These are phyloP conservation scores for Eucalyptus cladocalyx DNA, from an alignment of 345 rosid species.

Conservation along the genomic window DNA sequence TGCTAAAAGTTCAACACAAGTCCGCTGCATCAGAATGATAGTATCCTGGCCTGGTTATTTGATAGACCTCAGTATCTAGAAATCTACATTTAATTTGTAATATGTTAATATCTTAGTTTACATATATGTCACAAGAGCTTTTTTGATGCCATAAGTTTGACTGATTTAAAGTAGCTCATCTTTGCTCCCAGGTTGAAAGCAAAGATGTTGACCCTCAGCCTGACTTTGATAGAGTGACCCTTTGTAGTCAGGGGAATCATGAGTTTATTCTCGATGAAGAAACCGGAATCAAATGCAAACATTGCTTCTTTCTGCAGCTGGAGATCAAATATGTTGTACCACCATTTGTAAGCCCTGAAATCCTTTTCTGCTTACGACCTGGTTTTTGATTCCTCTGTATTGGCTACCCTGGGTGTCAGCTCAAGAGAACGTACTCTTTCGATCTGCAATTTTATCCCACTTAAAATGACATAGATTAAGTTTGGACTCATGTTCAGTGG, in stretches of 20 bases:
- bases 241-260: neutral
- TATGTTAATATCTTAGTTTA: neutral
- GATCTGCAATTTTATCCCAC: neutral
- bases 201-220: neutral
- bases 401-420: neutral
- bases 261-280: neutral
- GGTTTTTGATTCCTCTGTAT: neutral
- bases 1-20: neutral
- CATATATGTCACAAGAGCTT: neutral
- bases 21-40: neutral
- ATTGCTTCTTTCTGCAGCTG: neutral
- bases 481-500: neutral
- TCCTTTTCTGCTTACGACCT: neutral
- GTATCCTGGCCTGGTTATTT: neutral
- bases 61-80: neutral
- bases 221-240: neutral
- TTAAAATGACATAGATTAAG: too few relatives aligned
- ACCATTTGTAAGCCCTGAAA: neutral
- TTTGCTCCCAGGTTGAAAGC: neutral
- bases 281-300: neutral
- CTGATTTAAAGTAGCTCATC: neutral
- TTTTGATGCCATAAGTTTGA: neutral
- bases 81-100: neutral
- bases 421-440: neutral
- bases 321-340: neutral